Evolutionary conservation across 140 eudicot genomes (phyloP).

Genomic region (Oenanthe javanica): DNA sequence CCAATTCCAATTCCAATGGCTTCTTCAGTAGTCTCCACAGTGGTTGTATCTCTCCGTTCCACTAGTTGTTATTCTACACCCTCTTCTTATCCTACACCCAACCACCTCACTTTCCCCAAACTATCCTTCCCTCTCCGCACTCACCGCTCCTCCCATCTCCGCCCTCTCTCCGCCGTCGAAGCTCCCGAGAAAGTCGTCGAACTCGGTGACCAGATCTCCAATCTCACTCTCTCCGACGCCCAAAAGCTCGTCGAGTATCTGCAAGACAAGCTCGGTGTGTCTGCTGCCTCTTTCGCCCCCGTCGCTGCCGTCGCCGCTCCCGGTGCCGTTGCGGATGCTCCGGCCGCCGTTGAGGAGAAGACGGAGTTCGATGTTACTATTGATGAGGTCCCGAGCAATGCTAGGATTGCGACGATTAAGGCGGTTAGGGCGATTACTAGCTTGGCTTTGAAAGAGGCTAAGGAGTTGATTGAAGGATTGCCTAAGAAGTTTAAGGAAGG

Average conservation of each 20-base stretch:
- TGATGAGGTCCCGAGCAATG: slow-evolving; percentile 79
- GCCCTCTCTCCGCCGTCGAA: slow-evolving; percentile 70
- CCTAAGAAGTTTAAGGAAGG: slow-evolving; percentile 91
- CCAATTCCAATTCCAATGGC: slow-evolving; percentile 33
- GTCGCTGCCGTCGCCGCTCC: slow-evolving; percentile 63
- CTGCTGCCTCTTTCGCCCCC: slow-evolving; percentile 89
- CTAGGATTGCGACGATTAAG: slow-evolving; percentile 81
- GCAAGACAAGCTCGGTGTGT: slow-evolving; percentile 86
- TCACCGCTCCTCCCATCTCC: slow-evolving; percentile 52
- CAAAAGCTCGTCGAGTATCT: slow-evolving; percentile 81
- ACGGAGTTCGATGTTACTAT: slow-evolving; percentile 85
- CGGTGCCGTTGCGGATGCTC: slow-evolving; percentile 47
- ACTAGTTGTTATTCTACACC: slow-evolving; percentile 31
- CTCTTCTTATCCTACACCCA: slow-evolving; percentile 22
- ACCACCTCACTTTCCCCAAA: slow-evolving; percentile 34
- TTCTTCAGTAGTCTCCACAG: slow-evolving; percentile 49
- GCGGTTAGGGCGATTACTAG: slow-evolving; percentile 87
- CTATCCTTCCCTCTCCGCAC: slow-evolving; percentile 42
- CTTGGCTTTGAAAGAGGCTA: slow-evolving; percentile 78
- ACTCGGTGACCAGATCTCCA: slow-evolving; percentile 67
- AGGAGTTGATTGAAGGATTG: slow-evolving; percentile 86
- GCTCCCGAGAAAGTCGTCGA: slow-evolving; percentile 62
- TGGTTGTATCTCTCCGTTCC: background rate
- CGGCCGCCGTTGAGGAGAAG: slow-evolving; percentile 75
- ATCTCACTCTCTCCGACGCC: slow-evolving; percentile 72